Percentiles rank a stretch among this genome's conserved stretches.
phyloP scores from a whole-genome alignment of 2,329 filamentous ascomycete species.

The Lachnellula willkommii region DNA sequence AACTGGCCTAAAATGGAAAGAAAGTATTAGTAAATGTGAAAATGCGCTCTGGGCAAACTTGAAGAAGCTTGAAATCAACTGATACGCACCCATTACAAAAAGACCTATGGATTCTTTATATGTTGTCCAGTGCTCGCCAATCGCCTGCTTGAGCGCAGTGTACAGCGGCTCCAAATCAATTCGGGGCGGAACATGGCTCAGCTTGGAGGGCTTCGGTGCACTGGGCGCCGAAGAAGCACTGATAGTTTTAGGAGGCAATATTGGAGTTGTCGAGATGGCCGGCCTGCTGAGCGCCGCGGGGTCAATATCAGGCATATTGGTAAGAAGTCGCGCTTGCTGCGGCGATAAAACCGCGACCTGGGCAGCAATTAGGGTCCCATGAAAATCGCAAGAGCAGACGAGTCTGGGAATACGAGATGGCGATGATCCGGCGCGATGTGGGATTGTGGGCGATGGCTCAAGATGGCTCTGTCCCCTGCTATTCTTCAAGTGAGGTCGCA shows the following conservation, averaged over 20 bases:
- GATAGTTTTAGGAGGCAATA: constrained; percentile 53
- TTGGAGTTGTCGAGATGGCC: constrained; percentile 52
- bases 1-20: constrained; percentile 46
- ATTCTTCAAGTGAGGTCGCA: not conserved
- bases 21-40: constrained; percentile 27
- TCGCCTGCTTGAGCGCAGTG: constrained; percentile 53
- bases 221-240: constrained; percentile 44
- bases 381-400: constrained; percentile 17
- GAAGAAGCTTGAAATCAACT: not conserved
- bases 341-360: constrained; percentile 26
- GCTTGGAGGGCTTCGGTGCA: constrained; percentile 46
- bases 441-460: constrained; percentile 18
- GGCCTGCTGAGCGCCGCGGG: constrained; percentile 63
- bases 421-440: constrained; percentile 17
- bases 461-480: constrained; percentile 12
- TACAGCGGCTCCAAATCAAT: constrained; percentile 65
- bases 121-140: constrained; percentile 58
- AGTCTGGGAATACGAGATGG: constrained; percentile 20
- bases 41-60: not conserved
- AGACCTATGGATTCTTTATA: constrained; percentile 61
- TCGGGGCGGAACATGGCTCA: constrained; percentile 58
- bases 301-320: constrained; percentile 62
- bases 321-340: constrained; percentile 21
- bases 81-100: constrained; percentile 54
- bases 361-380: constrained; percentile 25